A percentile compares a stretch with the other conserved stretches of the same genome.
These are phyloP conservation scores for Cinnamomum chago DNA, from an alignment of 164 flowering plant species.

Conservation along the genomic window DNA sequence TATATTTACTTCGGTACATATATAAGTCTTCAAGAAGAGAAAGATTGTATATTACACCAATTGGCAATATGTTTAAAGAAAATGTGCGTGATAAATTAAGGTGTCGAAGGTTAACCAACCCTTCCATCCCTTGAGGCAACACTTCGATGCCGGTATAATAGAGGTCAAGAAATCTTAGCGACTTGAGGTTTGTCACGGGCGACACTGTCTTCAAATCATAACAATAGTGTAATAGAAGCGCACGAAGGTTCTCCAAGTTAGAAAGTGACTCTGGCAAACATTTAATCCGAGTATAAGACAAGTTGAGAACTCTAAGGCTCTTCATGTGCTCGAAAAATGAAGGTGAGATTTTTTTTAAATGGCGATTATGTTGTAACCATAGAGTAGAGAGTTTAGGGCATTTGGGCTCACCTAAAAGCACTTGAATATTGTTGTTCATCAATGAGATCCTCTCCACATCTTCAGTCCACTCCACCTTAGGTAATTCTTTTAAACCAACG, in stretches of 20 bases:
- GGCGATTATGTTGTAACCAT: neutral
- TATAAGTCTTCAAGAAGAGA: neutral
- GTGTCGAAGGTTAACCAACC: neutral
- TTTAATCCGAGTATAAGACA: slow-evolving; percentile 1
- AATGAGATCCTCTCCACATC: slow-evolving; percentile 17
- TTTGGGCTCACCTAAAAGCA: neutral
- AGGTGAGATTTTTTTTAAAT: slow-evolving; percentile 7
- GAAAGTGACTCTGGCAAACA: neutral
- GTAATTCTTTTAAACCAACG: slow-evolving; percentile 2
- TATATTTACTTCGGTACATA: neutral
- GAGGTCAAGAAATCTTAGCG: neutral
- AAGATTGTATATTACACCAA: neutral
- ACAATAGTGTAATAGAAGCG: slow-evolving; percentile 1
- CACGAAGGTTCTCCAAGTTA: neutral
- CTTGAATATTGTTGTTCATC: slow-evolving; percentile 1
- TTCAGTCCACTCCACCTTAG: slow-evolving; percentile 4
- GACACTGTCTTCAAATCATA: neutral
- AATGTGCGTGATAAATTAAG: neutral
- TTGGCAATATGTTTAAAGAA: neutral
- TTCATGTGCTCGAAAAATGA: slow-evolving; percentile 2
- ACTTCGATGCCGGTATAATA: neutral
- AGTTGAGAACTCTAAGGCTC: neutral
- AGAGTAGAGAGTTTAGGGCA: slow-evolving; percentile 2
- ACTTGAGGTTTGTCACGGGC: neutral
- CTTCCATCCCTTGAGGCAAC: slow-evolving; percentile 7